A percentile compares a stretch with the other conserved stretches of the same genome.
Evolutionary conservation across 2,329 filamentous ascomycete genomes (phyloP).

Genomic region (Bipolaris gigantea): DNA sequence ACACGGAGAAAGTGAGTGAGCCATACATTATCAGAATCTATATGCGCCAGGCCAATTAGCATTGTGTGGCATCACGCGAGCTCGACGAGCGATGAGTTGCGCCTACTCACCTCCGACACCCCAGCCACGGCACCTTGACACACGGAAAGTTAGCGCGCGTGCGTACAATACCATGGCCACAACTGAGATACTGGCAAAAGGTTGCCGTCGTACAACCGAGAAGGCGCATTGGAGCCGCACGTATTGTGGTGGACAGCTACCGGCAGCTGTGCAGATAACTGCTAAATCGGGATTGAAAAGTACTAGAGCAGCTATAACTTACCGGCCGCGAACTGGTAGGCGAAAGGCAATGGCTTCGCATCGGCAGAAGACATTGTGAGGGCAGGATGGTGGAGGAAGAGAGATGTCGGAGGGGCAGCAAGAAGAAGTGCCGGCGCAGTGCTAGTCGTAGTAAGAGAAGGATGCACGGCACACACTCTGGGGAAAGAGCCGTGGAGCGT

Average conservation of each 20-base stretch:
- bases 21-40: conserved; percentile 84
- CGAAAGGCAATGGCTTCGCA: conserved; percentile 78
- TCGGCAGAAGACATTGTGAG: conserved; percentile 53
- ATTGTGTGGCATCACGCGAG: conserved; percentile 12
- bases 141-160: conserved; percentile 35
- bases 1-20: background rate
- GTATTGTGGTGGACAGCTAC: conserved; percentile 3
- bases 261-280: conserved; percentile 7
- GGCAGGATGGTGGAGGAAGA: conserved; percentile 15
- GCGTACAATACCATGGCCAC: background rate
- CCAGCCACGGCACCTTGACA: conserved; percentile 82
- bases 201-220: background rate
- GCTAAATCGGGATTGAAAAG: conserved; percentile 26
- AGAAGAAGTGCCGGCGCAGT: conserved; percentile 17
- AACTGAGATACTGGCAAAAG: background rate
- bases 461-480: conserved; percentile 29
- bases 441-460: background rate
- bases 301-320: conserved; percentile 44
- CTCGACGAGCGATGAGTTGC: conserved; percentile 4
- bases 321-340: conserved; percentile 95
- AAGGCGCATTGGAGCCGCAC: conserved; percentile 3
- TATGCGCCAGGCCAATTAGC: conserved; percentile 32
- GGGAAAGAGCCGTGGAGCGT: conserved; percentile 31
- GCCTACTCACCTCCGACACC: conserved; percentile 82
- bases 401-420: conserved; percentile 10